Evolutionary conservation across 1,139 yeast species (phyloP).

Genomic region (Candida tetrigidarum): DNA sequence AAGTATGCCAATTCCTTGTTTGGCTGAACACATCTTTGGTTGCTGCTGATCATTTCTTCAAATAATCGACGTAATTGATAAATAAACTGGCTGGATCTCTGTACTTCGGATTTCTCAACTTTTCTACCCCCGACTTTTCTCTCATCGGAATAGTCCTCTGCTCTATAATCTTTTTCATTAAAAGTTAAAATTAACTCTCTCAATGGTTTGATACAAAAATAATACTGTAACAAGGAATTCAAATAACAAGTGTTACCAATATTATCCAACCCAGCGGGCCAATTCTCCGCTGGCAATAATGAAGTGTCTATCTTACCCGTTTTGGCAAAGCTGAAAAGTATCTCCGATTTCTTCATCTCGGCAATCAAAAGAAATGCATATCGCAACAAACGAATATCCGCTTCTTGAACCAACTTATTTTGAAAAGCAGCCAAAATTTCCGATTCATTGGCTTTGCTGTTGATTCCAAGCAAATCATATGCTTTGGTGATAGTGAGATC

Average conservation of each 20-base stretch:
- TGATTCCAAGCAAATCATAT: conserved; percentile 45
- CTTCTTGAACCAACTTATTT: conserved; percentile 25
- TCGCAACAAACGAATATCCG: conserved; percentile 53
- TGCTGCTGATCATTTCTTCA: conserved; percentile 66
- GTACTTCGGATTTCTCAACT: conserved; percentile 73
- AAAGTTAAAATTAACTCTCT: conserved; percentile 68
- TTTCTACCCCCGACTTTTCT: conserved; percentile 87
- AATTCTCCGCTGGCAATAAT: conserved; percentile 62
- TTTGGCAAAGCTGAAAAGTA: conserved; percentile 54
- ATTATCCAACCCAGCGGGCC: conserved; percentile 93
- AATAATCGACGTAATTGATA: conserved; percentile 72
- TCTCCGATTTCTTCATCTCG: conserved; percentile 49
- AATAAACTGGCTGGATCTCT: conserved; percentile 81
- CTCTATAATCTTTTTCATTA: conserved; percentile 31
- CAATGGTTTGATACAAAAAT: conserved; percentile 83
- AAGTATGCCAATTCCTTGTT: conserved; percentile 83
- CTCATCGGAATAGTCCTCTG: conserved; percentile 20
- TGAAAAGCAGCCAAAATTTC: conserved; percentile 62
- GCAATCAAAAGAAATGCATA: conserved; percentile 55
- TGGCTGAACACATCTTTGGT: conserved; percentile 74
- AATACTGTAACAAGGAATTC: conserved; percentile 87
- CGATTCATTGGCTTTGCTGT: conserved; percentile 54
- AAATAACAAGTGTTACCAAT: conserved; percentile 96
- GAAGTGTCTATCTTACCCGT: conserved; percentile 66
- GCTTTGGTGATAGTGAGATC: conserved; percentile 35